These are phyloP conservation scores for Sporothrix curviconia DNA, from an alignment of 2,329 filamentous ascomycete species.

Conservation along the genomic window DNA sequence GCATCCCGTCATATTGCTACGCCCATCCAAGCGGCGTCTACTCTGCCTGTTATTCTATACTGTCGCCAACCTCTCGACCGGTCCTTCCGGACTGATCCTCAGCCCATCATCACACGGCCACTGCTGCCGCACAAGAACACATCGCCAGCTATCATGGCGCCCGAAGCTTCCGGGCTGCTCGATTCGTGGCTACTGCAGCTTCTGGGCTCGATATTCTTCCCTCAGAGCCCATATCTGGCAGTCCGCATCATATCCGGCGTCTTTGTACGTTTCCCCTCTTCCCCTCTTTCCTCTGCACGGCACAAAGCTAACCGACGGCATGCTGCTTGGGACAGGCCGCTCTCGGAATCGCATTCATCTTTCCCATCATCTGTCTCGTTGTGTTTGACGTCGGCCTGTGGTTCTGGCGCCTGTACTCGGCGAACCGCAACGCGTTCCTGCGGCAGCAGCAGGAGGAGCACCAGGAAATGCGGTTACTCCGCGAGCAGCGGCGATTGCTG, in stretches of 20 bases:
- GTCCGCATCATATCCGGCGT: conserved; percentile 19
- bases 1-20: too few relatives aligned
- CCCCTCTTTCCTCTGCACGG: neutral
- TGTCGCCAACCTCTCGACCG: too few relatives aligned
- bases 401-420: conserved; percentile 40
- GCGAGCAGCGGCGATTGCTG: neutral
- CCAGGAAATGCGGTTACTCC: neutral
- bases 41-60: too few relatives aligned
- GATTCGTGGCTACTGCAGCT: conserved; percentile 14
- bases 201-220: conserved; percentile 17
- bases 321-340: conserved; percentile 28
- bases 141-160: neutral
- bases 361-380: conserved; percentile 43
- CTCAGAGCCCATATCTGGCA: conserved; percentile 7
- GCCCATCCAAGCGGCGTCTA: too few relatives aligned
- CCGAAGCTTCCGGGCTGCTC: conserved; percentile 10
- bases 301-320: conserved; percentile 3
- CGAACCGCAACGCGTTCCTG: conserved; percentile 15
- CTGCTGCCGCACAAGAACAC: too few relatives aligned
- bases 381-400: conserved; percentile 47
- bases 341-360: conserved; percentile 39
- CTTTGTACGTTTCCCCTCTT: conserved; percentile 15
- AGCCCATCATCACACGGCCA: too few relatives aligned
- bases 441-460: conserved; percentile 6
- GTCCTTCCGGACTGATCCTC: too few relatives aligned